phyloP scores from a whole-genome alignment of 1,284 basidiomycete genomes.

The Cutaneotrichosporon curvatum region DNA sequence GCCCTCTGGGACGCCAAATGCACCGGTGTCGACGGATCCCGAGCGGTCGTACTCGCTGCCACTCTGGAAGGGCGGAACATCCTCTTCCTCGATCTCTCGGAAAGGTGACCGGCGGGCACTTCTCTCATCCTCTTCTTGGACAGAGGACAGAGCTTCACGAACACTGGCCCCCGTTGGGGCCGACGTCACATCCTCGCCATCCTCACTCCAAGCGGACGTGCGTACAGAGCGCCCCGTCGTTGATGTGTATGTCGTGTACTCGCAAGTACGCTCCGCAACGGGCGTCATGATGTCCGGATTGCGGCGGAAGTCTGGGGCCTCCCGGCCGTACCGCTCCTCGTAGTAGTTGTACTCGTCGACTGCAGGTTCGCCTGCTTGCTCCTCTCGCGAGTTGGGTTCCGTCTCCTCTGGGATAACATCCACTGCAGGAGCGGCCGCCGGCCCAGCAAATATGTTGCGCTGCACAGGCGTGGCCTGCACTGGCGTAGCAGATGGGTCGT shows the following conservation, averaged over 20 bases:
- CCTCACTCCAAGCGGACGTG: neutral
- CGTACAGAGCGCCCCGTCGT: constrained; percentile 2
- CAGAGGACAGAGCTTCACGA: neutral
- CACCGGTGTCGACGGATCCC: constrained; percentile 16
- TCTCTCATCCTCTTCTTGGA: constrained; percentile 9
- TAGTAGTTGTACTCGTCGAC: constrained; percentile 8
- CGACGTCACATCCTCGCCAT: neutral
- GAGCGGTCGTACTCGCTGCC: constrained; percentile 9
- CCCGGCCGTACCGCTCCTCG: neutral
- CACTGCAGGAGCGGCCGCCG: neutral
- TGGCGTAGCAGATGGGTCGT: constrained; percentile 16
- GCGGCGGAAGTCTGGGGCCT: neutral
- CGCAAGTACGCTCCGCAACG: constrained; percentile 84
- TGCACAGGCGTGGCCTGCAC: constrained; percentile 4
- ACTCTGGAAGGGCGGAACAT: neutral
- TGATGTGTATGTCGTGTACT: constrained; percentile 60
- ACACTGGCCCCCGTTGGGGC: constrained; percentile 43
- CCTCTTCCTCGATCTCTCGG: neutral
- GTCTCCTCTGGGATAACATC: constrained; percentile 11
- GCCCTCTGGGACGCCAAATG: constrained; percentile 43
- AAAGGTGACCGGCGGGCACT: neutral
- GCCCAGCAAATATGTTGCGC: constrained; percentile 12
- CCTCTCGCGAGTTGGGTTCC: neutral
- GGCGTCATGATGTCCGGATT: constrained; percentile 79
- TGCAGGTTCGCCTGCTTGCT: constrained; percentile 3